These are phyloP conservation scores for Pelargonium citronellum DNA, from an alignment of 441 rosid genomes.

Conservation along the genomic window DNA sequence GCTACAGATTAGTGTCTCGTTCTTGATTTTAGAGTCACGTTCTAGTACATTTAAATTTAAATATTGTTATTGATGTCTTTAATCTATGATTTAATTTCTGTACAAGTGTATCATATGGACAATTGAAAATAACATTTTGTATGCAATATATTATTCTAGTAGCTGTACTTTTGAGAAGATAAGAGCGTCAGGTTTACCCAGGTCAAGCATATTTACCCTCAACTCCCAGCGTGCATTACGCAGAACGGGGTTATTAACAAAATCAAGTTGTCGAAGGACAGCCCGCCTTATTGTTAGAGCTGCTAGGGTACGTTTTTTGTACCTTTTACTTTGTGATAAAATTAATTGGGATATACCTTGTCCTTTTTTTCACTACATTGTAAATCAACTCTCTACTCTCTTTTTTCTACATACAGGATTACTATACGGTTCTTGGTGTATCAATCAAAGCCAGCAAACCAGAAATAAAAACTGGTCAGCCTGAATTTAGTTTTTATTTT, in stretches of 20 bases:
- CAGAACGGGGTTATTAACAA: constrained; percentile 34
- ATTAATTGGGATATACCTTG: constrained; percentile 1
- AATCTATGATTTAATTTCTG: not conserved
- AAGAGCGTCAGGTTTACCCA: constrained; percentile 4
- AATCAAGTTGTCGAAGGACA: constrained; percentile 41
- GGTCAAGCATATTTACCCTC: constrained; percentile 61
- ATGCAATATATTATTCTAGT: not conserved
- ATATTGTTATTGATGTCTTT: not conserved
- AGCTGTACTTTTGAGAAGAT: not conserved
- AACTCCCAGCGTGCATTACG: constrained; percentile 49
- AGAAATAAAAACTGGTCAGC: constrained; percentile 88
- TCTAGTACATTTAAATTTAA: not conserved
- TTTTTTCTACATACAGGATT: constrained; percentile 51
- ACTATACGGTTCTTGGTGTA: constrained; percentile 82
- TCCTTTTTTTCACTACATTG: constrained; percentile 7
- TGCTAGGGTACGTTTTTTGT: constrained; percentile 54
- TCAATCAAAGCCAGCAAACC: constrained; percentile 83
- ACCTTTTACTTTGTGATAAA: constrained; percentile 16
- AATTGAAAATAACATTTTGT: not conserved
- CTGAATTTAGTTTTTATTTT: not conserved
- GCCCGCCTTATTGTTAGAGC: constrained; percentile 75
- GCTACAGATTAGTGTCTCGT: constrained; percentile 5
- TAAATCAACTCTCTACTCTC: not conserved
- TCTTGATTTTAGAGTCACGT: not conserved
- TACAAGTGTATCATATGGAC: not conserved